These are phyloP conservation scores for Citrus trifoliata DNA, from an alignment of 345 rosid genomes.

Conservation along the genomic window DNA sequence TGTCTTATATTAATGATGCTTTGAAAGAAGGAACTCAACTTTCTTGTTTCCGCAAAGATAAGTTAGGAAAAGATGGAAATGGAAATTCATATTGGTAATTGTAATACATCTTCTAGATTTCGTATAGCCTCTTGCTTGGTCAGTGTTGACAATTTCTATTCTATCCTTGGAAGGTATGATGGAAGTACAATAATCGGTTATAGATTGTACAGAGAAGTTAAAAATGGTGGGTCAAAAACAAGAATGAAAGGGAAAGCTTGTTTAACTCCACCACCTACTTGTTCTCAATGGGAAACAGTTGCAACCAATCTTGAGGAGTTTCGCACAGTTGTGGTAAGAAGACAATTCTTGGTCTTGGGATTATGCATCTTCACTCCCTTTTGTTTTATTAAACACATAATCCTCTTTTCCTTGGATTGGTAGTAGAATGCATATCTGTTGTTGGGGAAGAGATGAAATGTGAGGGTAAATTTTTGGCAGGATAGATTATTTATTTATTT, in stretches of 20 bases:
- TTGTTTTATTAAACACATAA: not conserved
- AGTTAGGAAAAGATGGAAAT: conserved; percentile 62
- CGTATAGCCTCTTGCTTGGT: conserved; percentile 13
- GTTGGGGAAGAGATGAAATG: too few relatives aligned
- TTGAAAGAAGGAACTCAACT: conserved; percentile 43
- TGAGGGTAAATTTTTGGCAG: too few relatives aligned
- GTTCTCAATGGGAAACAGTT: conserved; percentile 66
- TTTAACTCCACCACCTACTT: conserved; percentile 21
- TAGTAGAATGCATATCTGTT: too few relatives aligned
- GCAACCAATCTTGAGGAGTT: conserved; percentile 78
- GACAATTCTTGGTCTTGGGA: not conserved
- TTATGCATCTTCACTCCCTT: conserved; percentile 10
- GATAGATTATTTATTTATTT: too few relatives aligned
- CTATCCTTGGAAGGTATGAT: conserved; percentile 51
- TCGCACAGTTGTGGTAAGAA: conserved; percentile 49
- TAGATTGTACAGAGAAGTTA: conserved; percentile 70
- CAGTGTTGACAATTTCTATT: conserved; percentile 4
- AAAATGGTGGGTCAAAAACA: conserved; percentile 24
- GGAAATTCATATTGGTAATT: conserved; percentile 70
- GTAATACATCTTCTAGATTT: conserved; percentile 17
- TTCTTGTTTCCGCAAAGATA: conserved; percentile 59
- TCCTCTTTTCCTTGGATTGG: too few relatives aligned
- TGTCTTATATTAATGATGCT: conserved; percentile 46
- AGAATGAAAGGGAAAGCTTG: conserved; percentile 33
- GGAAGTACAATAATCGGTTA: conserved; percentile 64